Conservation (phyloP, 2,329 filamentous ascomycete genomes). For the Fusarium sp. region DNA sequence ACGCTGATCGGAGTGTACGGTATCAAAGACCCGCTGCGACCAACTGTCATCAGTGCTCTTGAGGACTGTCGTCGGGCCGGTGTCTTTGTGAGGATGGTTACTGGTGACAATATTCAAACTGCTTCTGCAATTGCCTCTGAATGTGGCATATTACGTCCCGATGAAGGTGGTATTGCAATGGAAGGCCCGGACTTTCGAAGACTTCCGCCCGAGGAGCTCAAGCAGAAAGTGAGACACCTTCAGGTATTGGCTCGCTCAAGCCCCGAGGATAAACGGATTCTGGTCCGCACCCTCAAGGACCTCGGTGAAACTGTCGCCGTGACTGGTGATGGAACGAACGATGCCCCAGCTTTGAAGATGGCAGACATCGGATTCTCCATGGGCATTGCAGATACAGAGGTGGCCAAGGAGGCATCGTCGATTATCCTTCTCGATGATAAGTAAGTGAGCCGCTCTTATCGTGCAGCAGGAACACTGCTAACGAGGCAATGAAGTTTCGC, state of each 20-base stretch:
- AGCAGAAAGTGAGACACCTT: constrained; percentile 67
- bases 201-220: constrained; percentile 61
- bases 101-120: constrained; percentile 60
- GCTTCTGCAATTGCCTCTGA: constrained; percentile 59
- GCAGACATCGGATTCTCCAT: constrained; percentile 73
- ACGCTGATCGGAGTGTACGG: constrained; percentile 65
- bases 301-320: constrained; percentile 69
- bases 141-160: constrained; percentile 53
- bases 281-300: constrained; percentile 71
- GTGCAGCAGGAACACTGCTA: not conserved
- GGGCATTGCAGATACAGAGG: constrained; percentile 73
- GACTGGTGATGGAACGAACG: constrained; percentile 72
- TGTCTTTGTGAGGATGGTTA: constrained; percentile 74
- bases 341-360: constrained; percentile 68
- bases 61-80: constrained; percentile 72
- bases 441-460: constrained; percentile 20
- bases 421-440: constrained; percentile 73
- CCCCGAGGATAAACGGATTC: constrained; percentile 73
- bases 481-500: constrained; percentile 53
- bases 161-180: constrained; percentile 76
- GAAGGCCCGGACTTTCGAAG: constrained; percentile 66
- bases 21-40: constrained; percentile 74
- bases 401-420: constrained; percentile 71
- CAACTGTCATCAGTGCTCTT: constrained; percentile 71
- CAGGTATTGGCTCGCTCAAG: constrained; percentile 74